Base-by-base conservation (phyloP, 495 filamentous ascomycete genomes). In the Penicillium antarcticum region DNA sequence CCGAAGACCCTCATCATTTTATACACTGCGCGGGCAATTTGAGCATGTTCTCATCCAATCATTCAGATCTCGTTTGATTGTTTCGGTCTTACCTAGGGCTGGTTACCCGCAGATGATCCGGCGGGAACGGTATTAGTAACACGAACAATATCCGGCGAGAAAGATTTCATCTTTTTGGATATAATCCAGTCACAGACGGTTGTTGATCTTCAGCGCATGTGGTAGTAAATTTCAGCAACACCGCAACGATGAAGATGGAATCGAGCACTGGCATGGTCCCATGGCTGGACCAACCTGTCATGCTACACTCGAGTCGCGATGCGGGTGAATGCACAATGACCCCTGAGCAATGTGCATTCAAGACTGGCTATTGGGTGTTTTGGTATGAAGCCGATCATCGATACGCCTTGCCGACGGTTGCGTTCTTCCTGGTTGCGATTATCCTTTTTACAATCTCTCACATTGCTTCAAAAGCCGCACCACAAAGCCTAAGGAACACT, bases 341-440 rank as follows among this genome's bases (percentile, higher is more conserved):
- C 0, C 60, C 70, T 4, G 69, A 66, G 33, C 72, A 80, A 51
- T 81, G 79, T 48, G 71, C 62, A 2, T 79, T 75, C 51, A 69
- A 74, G 9, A 47, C 31, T 3, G 61, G 60, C 4, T 62, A 73
- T 45, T 81, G 79, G 79, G 55, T 72, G 46, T 73, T 71, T 55
- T 81, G 77, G 78, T 75, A 80, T 45, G 45, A 77, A 44, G 73
- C 78, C n/a, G 79, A 81, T 48, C 73, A 77, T 51, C 66, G 73
- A 18, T 82, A 75, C 48, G 72, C 76, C 4, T 60, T 79, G 11
- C 64, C 65, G 4, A 79, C 79, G 0, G 63, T 79, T 10, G 75
- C 71, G 14, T 79, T 84, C 52, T 74, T 82, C 39, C 58, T 72
- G 18, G 70, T 66, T 2, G 60, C 67, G 7, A 71, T 81, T 40